Evolutionary conservation across 1,284 basidiomycete genomes (phyloP).

Genomic region (Sporisorium graminicola): DNA sequence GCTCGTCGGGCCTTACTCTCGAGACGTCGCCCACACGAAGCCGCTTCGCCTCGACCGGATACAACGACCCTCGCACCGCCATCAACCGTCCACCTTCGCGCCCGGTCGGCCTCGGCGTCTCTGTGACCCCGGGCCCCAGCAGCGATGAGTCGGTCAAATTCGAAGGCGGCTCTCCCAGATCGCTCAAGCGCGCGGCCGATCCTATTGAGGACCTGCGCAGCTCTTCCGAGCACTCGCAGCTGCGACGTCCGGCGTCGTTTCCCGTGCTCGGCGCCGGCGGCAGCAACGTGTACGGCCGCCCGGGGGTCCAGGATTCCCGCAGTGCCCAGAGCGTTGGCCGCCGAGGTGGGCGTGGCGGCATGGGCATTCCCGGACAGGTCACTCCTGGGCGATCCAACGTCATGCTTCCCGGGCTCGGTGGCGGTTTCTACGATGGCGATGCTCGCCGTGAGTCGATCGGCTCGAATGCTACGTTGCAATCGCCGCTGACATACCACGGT

Average conservation of each 20-base stretch:
- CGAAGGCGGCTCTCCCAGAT: slow-evolving; percentile 39
- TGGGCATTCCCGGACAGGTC: slow-evolving; percentile 27
- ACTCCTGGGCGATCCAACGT: slow-evolving; percentile 40
- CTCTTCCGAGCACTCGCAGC: slow-evolving; percentile 36
- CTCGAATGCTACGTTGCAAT: slow-evolving; percentile 34
- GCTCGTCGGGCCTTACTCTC: slow-evolving; percentile 21
- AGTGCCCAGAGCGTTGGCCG: slow-evolving; percentile 32
- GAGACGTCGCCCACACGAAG: slow-evolving; percentile 42
- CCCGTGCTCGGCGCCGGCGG: slow-evolving; percentile 40
- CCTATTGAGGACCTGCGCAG: slow-evolving; percentile 39
- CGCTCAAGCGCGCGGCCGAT: slow-evolving; percentile 51
- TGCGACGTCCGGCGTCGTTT: slow-evolving; percentile 48
- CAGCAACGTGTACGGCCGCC: slow-evolving; percentile 34
- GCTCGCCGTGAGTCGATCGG: slow-evolving; percentile 39
- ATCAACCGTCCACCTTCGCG: slow-evolving; percentile 32
- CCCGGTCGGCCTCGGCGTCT: slow-evolving; percentile 40
- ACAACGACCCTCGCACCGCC: slow-evolving; percentile 33
- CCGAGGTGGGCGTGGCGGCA: slow-evolving; percentile 36
- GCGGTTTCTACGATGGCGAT: slow-evolving; percentile 36
- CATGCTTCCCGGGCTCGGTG: slow-evolving; percentile 36
- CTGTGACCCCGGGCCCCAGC: slow-evolving; percentile 22
- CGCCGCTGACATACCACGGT: slow-evolving; percentile 30
- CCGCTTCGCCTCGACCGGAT: slow-evolving; percentile 43
- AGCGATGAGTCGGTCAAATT: slow-evolving; percentile 35
- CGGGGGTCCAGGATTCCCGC: slow-evolving; percentile 34